These are phyloP conservation scores for Verticillium alfalfae DNA, from an alignment of 2,329 filamentous ascomycete genomes.

Conservation along the genomic window DNA sequence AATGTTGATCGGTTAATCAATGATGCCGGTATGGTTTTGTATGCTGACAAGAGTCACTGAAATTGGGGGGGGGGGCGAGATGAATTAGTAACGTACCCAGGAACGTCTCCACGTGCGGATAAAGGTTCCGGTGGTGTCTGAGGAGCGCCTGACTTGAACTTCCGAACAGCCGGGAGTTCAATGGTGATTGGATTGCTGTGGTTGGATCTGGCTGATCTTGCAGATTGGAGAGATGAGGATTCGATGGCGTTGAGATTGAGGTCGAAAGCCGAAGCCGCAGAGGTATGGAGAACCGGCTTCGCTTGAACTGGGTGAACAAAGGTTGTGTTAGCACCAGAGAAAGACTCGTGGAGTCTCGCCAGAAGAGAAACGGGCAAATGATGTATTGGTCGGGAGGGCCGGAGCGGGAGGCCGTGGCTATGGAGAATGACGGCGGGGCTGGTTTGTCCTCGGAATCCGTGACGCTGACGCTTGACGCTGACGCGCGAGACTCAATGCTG, in stretches of 20 bases:
- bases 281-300: background rate
- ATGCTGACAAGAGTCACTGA: background rate
- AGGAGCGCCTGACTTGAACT: constrained; percentile 30
- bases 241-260: constrained; percentile 15
- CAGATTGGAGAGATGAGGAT: constrained; percentile 9
- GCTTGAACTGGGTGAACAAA: background rate
- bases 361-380: background rate
- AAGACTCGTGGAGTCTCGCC: background rate
- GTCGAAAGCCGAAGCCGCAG: constrained; percentile 2
- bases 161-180: constrained; percentile 37
- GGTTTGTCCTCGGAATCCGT: background rate
- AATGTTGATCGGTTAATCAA: background rate
- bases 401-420: background rate
- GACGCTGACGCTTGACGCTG: background rate
- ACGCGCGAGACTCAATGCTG: background rate
- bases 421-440: background rate
- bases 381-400: background rate
- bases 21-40: background rate
- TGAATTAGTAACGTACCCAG: constrained; percentile 41
- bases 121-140: constrained; percentile 43
- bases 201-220: constrained; percentile 1
- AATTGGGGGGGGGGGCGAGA: background rate
- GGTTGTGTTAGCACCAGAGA: background rate
- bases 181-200: constrained; percentile 48
- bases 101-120: constrained; percentile 53